Evolutionary conservation across 1,284 basidiomycete species (phyloP).

Genomic region (Cryptococcus wingfieldii): DNA sequence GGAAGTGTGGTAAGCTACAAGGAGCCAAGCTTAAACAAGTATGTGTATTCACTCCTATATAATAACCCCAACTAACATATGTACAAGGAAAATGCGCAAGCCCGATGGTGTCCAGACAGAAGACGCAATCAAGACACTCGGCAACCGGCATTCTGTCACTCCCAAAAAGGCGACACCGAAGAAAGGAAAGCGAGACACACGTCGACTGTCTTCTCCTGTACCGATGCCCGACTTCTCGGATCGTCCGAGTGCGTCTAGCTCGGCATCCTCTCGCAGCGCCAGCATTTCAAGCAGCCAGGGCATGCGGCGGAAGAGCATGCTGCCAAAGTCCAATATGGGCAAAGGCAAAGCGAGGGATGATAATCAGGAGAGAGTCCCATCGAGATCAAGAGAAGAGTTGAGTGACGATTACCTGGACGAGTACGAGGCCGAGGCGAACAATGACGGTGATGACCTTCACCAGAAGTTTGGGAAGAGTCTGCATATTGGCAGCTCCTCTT

Average conservation of each 20-base stretch:
- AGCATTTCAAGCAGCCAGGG: neutral
- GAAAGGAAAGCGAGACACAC: neutral
- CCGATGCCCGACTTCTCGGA: neutral
- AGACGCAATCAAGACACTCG: constrained; percentile 13
- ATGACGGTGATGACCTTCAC: neutral
- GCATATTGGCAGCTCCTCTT: neutral
- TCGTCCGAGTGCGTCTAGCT: neutral
- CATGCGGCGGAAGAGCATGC: constrained; percentile 13
- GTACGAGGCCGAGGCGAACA: neutral
- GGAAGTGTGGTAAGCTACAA: constrained; percentile 77
- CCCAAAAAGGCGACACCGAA: neutral
- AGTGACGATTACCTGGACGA: neutral
- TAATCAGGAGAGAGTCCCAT: neutral
- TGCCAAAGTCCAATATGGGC: constrained; percentile 9
- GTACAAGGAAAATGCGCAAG: constrained; percentile 78
- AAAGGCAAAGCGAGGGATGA: neutral
- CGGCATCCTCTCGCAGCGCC: neutral
- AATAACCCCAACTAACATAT: constrained; percentile 1
- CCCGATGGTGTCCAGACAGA: constrained; percentile 54
- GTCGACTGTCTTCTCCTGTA: neutral
- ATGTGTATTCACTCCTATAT: constrained; percentile 41
- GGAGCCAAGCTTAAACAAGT: constrained; percentile 86
- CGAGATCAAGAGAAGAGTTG: neutral
- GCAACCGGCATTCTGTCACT: constrained; percentile 6
- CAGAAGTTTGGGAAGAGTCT: neutral